Evolutionary conservation across 257 asterid species (phyloP), one percentile per base, ranked within the genome.

Genomic region (Lithospermum erythrorhizon): DNA sequence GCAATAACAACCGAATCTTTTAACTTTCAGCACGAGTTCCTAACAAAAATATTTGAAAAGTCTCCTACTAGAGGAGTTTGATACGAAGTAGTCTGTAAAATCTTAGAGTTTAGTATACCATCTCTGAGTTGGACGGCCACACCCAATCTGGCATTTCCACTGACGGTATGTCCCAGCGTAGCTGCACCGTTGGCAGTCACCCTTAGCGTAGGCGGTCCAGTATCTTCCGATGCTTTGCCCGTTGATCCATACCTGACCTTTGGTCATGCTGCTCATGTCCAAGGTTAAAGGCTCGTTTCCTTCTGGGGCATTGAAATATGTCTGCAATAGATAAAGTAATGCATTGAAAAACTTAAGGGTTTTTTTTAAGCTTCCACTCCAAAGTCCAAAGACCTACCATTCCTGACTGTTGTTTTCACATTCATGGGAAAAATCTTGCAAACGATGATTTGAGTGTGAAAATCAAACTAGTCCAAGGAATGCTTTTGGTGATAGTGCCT

Each of bases 51-150:
- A 24, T 27, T 27, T 7, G 32, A 27, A 7, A 35, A 35, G 45
- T 35, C 11, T 35, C 45, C 45, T 35, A 35, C 45, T 35, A 35
- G 45, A 35, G 45, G 45, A 35, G 45, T 35, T 35, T 8, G 2
- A 35, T 27, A 27, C 32, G 32, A 27, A 27, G 32, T 27, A 5
- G 32, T 27, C 6, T 35, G 9, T 11, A 41, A 41, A 11, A 41
- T 41, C 18, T 41, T 41, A 1, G 14, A 35, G 59, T 72, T 61
- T 49, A 21, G 35, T 16, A 35, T 90, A 90, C 98, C 96, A 88
- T 91, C 83, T 79, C 70, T 91, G 98, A 63, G 98, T 91, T 15
- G 98, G 90, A 70, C 79, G 77, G 70, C 98, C 98, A 67, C 98
- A 91, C n/a, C 98, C 98, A 30, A 68, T 41, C 41, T 67, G 95